A percentile compares a stretch with the other conserved stretches of the same genome.
phyloP scores from a whole-genome alignment of 192 early-diverging fungal genomes.

The Backusella westeae region DNA sequence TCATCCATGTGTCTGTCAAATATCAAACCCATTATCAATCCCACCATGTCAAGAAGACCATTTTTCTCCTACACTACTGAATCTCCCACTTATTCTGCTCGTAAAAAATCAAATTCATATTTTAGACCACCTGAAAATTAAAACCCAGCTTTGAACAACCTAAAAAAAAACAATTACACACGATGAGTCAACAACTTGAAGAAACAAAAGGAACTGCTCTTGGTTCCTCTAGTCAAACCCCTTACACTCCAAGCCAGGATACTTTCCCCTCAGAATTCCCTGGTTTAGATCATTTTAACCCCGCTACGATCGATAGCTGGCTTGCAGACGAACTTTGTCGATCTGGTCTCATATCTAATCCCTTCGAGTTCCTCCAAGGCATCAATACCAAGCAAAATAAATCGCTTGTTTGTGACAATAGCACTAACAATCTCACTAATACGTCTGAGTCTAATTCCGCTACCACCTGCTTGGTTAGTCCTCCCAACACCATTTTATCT shows the following conservation, averaged over 20 bases:
- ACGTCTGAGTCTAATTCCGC: not conserved
- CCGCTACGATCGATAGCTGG: constrained; percentile 42
- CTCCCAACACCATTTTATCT: not conserved
- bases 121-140: constrained; percentile 17
- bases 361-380: not conserved
- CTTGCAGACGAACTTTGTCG: constrained; percentile 46
- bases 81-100: constrained; percentile 28
- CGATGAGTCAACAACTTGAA: constrained; percentile 1
- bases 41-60: constrained; percentile 21
- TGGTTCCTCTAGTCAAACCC: not conserved
- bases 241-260: not conserved
- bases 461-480: not conserved
- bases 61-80: constrained; percentile 42
- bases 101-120: constrained; percentile 26
- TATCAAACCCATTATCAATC: constrained; percentile 11
- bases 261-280: not conserved
- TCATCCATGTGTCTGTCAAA: constrained; percentile 10
- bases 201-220: not conserved
- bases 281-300: not conserved
- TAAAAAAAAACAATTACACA: not conserved
- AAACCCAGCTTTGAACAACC: not conserved
- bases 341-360: constrained; percentile 34
- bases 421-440: not conserved
- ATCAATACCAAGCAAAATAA: not conserved
- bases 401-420: not conserved